Conservation (phyloP, 768 basidiomycete species). For the Trichaptum fuscoviolaceum region DNA sequence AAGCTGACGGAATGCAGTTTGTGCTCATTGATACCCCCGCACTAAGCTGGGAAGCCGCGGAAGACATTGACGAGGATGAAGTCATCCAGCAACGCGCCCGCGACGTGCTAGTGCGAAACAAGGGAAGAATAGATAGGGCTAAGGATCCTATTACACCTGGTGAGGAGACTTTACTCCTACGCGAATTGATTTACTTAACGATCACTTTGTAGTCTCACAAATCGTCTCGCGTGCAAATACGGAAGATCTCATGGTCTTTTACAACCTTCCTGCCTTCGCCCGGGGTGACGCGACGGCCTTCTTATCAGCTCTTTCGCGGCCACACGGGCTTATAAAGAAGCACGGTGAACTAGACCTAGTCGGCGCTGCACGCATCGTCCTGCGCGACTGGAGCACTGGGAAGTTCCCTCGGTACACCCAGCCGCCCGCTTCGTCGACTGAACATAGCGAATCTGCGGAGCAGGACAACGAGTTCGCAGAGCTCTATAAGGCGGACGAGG, state of each 20-base stretch:
- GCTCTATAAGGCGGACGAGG: constrained; percentile 43
- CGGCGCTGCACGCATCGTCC: constrained; percentile 69
- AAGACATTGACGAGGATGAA: constrained; percentile 32
- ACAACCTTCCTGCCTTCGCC: constrained; percentile 75
- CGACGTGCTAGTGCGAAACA: constrained; percentile 74
- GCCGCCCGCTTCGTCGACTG: constrained; percentile 31
- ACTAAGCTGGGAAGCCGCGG: constrained; percentile 45
- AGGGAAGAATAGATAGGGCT: constrained; percentile 78
- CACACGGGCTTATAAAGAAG: constrained; percentile 72
- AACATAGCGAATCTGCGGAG: constrained; percentile 7
- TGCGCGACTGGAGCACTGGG: constrained; percentile 81
- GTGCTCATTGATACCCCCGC: constrained; percentile 87
- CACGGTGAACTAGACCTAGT: constrained; percentile 67
- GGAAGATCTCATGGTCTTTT: constrained; percentile 88
- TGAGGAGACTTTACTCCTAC: constrained; percentile 28
- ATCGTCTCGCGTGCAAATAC: constrained; percentile 62
- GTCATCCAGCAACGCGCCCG: constrained; percentile 39
- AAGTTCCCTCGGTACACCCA: constrained; percentile 69
- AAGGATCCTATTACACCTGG: constrained; percentile 74
- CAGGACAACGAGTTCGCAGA: constrained; percentile 22
- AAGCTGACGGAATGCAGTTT: constrained; percentile 44
- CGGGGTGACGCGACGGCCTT: constrained; percentile 66
- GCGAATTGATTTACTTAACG: neutral
- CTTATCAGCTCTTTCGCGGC: constrained; percentile 70
- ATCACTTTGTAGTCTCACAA: constrained; percentile 44